Conservation (phyloP, 257 asterid genomes). For the Anisodus tanguticus region DNA sequence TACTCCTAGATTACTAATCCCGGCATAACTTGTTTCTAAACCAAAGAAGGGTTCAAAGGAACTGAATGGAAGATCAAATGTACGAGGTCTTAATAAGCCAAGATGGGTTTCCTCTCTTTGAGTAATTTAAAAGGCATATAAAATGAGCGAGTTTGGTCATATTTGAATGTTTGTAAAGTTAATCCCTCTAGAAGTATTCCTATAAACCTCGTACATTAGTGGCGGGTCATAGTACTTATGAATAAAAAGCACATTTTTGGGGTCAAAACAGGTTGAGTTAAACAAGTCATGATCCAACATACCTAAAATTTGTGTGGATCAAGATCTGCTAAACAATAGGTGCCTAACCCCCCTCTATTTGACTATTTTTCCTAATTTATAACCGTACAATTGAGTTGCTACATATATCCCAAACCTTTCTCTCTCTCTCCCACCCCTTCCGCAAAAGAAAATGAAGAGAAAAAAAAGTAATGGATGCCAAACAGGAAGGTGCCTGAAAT, state of each 20-base stretch:
- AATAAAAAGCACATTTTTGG: background rate
- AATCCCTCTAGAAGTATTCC: background rate
- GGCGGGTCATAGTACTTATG: background rate
- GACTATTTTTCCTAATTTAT: background rate
- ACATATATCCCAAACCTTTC: background rate
- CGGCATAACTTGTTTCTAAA: background rate
- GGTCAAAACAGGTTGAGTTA: background rate
- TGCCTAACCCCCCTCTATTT: background rate
- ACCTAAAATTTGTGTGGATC: background rate
- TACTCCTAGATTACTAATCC: too few species aligned
- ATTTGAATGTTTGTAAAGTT: constrained; percentile 16
- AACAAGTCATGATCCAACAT: background rate
- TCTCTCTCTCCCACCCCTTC: background rate
- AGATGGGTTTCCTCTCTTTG: background rate
- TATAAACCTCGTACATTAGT: background rate
- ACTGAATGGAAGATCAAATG: background rate
- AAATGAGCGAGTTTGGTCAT: background rate
- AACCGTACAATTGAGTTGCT: background rate
- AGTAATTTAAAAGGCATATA: background rate
- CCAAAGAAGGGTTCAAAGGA: background rate
- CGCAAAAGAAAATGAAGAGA: background rate
- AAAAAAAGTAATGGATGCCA: background rate
- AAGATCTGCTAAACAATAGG: background rate
- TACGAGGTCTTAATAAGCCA: background rate
- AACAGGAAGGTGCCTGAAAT: background rate